Evolutionary conservation across 805 yeast genomes (phyloP).

Genomic region (Kregervanrija delftensis): DNA sequence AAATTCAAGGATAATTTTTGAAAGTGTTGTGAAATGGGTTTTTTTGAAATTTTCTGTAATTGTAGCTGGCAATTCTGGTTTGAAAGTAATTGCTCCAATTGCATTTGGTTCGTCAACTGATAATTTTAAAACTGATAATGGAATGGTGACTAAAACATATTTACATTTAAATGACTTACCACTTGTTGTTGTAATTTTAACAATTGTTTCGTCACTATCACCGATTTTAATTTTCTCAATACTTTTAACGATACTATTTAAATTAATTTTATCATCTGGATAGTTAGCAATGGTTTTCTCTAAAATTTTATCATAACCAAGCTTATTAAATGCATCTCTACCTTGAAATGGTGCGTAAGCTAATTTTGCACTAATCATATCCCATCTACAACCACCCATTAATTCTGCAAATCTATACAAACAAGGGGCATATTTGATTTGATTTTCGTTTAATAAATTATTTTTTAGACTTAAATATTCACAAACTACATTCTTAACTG

Average conservation of each 20-base stretch:
- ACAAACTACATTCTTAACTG: conserved; percentile 20
- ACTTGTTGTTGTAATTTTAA: conserved; percentile 12
- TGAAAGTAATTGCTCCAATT: conserved; percentile 23
- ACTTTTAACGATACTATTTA: conserved; percentile 16
- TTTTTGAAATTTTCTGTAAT: conserved; percentile 24
- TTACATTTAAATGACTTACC: conserved; percentile 19
- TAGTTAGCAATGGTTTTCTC: conserved; percentile 21
- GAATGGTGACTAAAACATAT: conserved; percentile 43
- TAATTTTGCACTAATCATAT: conserved; percentile 21
- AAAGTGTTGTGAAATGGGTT: conserved; percentile 32
- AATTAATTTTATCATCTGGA: conserved; percentile 18
- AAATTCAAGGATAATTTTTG: conserved; percentile 41
- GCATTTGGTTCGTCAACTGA: conserved; percentile 18
- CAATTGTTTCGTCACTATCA: conserved; percentile 4
- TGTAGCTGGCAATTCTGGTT: conserved; percentile 31
- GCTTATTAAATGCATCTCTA: conserved; percentile 25
- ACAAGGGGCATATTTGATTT: conserved; percentile 23
- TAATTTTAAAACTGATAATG: conserved; percentile 38
- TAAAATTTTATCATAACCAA: conserved; percentile 24
- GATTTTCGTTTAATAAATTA: conserved; percentile 17
- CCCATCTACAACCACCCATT: conserved; percentile 25
- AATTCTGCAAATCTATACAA: conserved; percentile 24
- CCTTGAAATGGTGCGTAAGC: conserved; percentile 22
- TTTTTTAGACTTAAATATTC: conserved; percentile 17
- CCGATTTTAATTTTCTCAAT: conserved; percentile 20